Evolutionary conservation across 176 grass and related monocot genomes (phyloP).

Genomic region (Zoysia japonica): DNA sequence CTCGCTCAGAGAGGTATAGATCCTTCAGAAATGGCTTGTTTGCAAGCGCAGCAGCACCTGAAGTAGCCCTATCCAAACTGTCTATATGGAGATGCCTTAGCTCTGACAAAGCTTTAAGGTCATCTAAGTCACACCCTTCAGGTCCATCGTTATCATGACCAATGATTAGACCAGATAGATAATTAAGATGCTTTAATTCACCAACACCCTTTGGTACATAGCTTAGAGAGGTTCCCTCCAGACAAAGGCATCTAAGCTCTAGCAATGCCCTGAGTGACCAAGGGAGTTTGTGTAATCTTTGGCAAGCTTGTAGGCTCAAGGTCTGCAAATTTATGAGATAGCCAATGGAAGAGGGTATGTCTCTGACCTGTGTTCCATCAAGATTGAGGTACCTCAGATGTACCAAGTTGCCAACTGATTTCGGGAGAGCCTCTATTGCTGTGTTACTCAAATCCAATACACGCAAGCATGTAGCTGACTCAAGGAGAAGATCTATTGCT

Average conservation of each 20-base stretch:
- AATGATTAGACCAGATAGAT: conserved; percentile 65
- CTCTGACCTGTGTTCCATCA: conserved; percentile 60
- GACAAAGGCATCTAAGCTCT: conserved; percentile 63
- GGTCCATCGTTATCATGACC: conserved; percentile 44
- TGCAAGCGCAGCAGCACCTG: conserved; percentile 50
- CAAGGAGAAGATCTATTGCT: conserved; percentile 50
- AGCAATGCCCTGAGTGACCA: conserved; percentile 58
- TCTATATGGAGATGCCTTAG: conserved; percentile 64
- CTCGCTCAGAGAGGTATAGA: conserved; percentile 58
- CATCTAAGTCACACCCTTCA: conserved; percentile 65
- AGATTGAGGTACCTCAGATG: conserved; percentile 85
- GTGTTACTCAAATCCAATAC: conserved; percentile 63
- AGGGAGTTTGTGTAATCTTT: conserved; percentile 62
- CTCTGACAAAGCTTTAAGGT: conserved; percentile 61
- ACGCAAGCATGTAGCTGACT: conserved; percentile 54
- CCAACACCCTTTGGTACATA: conserved; percentile 67
- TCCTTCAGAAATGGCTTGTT: conserved; percentile 71
- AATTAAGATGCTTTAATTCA: conserved; percentile 64
- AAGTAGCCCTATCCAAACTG: conserved; percentile 64
- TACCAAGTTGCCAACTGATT: conserved; percentile 59
- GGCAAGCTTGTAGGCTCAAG: conserved; percentile 61
- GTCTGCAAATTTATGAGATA: conserved; percentile 75
- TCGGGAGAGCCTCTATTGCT: conserved; percentile 54
- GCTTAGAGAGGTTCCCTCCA: conserved; percentile 56
- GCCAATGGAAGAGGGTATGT: conserved; percentile 69